Evolutionary conservation across 805 yeast species (phyloP), one percentile per base, ranked within the genome.

Genomic region (Myxozyma geophila): DNA sequence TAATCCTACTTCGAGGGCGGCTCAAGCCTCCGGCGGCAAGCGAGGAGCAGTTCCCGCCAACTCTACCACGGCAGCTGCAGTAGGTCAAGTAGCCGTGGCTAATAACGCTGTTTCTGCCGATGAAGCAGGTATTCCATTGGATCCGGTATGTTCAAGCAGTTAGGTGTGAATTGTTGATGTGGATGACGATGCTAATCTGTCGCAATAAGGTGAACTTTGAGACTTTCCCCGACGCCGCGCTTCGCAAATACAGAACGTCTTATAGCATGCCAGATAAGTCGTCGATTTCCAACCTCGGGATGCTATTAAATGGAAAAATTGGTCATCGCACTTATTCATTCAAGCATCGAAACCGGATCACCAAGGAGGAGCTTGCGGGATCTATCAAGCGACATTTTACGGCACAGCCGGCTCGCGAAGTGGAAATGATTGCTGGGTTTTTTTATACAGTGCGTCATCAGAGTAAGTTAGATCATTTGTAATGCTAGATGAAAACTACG

Each of bases 391-490:
- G 82, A 60, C 98, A 93, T 75, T 90, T 92, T 70, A 70, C 81
- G 67, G 70, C 76, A 8, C 81, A 80, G 52, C 81, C 83, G 12
- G 85, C 86, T 2, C 86, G 89, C 70, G 99, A 93, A 72, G 85
- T 87, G 62, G 98, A 93, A 70, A 85, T 89, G 39, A 86, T 93
- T 46, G 90, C 97, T 43, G 92, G 89, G 71, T 95, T 93, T 74
- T 80, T 95, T 60, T 95, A 93, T 77, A 87, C 89, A 71, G 92
- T 90, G 58, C 86, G 85, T 72, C 87, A 90, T 72, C 90, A 89
- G 70, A 81, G 80, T 64, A 77, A 76, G 72, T 19, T 35, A 8
- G 46, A 13, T 19, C 57, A 15, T 21, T 33, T 52, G 5, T 28
- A 28, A 28, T 28, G 28, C 2, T 28, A 28, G 5, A 28, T 3